Conservation (phyloP, 2,329 filamentous ascomycete species). For the Periglandula ipomoeae region DNA sequence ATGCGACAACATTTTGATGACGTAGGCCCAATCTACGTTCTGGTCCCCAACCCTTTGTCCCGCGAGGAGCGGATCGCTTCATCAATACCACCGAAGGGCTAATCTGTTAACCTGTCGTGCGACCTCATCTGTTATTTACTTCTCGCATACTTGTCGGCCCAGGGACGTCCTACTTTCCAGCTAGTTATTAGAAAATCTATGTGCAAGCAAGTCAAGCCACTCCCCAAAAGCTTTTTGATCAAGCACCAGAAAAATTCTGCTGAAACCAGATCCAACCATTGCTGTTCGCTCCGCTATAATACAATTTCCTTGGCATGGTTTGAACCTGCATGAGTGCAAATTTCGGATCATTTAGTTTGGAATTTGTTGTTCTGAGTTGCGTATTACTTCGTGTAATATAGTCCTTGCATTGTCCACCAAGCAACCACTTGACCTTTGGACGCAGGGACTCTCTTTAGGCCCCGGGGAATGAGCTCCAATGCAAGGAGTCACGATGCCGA, state of each 20-base stretch:
- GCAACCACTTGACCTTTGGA: background rate
- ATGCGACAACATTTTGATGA: too few species aligned
- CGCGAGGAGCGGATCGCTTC: too few species aligned
- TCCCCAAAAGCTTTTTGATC: background rate
- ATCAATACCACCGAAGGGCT: too few species aligned
- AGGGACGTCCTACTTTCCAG: too few species aligned
- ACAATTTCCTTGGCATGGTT: background rate
- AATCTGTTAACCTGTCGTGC: too few species aligned
- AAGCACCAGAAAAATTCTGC: too few species aligned
- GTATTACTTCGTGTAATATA: background rate
- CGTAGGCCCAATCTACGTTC: too few species aligned
- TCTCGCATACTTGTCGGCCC: too few species aligned
- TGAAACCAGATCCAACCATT: background rate
- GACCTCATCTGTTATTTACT: too few species aligned
- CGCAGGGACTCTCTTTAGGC: background rate
- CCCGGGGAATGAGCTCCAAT: background rate
- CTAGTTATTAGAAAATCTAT: too few species aligned
- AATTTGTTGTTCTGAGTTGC: background rate
- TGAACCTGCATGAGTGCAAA: background rate
- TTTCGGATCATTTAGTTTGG: background rate
- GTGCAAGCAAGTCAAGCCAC: too few species aligned
- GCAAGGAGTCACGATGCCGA: background rate
- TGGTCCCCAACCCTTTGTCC: too few species aligned
- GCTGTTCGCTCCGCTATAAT: background rate
- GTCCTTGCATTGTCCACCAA: background rate